phyloP scores from a whole-genome alignment of 2,329 filamentous ascomycete species.

The Calonectria honghensis region DNA sequence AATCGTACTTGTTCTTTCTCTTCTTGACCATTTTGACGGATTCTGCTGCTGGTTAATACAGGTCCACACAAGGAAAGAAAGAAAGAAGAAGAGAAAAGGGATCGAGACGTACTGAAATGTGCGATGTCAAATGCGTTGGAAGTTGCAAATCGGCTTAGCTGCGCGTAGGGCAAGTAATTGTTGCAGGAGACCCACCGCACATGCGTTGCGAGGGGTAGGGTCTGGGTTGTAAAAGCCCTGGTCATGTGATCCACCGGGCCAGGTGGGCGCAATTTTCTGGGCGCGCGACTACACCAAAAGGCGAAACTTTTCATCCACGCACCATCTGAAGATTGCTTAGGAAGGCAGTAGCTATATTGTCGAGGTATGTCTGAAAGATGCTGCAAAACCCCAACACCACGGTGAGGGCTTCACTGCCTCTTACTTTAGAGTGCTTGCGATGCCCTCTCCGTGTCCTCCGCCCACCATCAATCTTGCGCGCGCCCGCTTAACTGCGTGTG shows the following conservation, averaged over 20 bases:
- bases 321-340: constrained; percentile 78
- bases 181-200: constrained; percentile 21
- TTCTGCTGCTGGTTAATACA: constrained; percentile 64
- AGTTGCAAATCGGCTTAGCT: constrained; percentile 46
- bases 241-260: constrained; percentile 55
- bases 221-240: constrained; percentile 53
- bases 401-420: constrained; percentile 57
- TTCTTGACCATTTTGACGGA: constrained; percentile 83
- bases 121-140: constrained; percentile 56
- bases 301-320: constrained; percentile 60
- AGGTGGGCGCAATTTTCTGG: constrained; percentile 53
- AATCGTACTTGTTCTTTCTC: constrained; percentile 80
- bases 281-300: constrained; percentile 57
- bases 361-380: constrained; percentile 77
- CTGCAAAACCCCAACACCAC: constrained; percentile 59
- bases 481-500: constrained; percentile 30
- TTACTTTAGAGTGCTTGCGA: constrained; percentile 59
- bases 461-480: constrained; percentile 31
- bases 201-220: constrained; percentile 43
- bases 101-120: constrained; percentile 57
- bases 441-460: constrained; percentile 29
- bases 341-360: constrained; percentile 77
- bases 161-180: constrained; percentile 49
- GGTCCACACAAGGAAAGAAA: constrained; percentile 55
- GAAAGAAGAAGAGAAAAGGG: constrained; percentile 47